Base-by-base conservation (phyloP, 139 green algal species). In the Coccomyxa sp. region DNA sequence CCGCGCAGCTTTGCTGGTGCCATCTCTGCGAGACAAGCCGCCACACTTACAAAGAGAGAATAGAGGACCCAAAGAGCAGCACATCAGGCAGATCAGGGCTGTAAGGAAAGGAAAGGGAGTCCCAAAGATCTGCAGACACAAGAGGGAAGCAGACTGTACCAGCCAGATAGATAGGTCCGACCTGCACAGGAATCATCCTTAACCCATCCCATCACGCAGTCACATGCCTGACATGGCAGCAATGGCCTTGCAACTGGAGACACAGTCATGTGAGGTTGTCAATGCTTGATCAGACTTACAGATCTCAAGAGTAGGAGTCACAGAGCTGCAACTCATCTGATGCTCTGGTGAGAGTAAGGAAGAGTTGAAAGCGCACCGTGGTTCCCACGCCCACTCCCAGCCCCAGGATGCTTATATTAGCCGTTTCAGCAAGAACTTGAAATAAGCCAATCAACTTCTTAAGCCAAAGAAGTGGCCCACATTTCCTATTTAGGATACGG, bases 311-410 rank as follows among this genome's bases (percentile, higher is more conserved):
- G n/a, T n/a, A n/a, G n/a, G n/a, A n/a, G n/a, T n/a, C n/a, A n/a
- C n/a, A n/a, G n/a, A n/a, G n/a, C n/a, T n/a, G n/a, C n/a, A n/a
- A n/a, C n/a, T n/a, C n/a, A n/a, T n/a, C n/a, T n/a, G n/a, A n/a
- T n/a, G n/a, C n/a, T n/a, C n/a, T n/a, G n/a, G n/a, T n/a, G n/a
- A n/a, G n/a, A n/a, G n/a, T n/a, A n/a, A n/a, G n/a, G n/a, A n/a
- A n/a, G n/a, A n/a, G n/a, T n/a, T n/a, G n/a, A 14, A 50, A 35
- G 50, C 50, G 22, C 64, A 71, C 76, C 54, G 86, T 68, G 24
- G 75, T 91, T 36, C 88, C 86, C 70, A 93, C 87, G 35, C 89
- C 90, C n/a, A 93, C 85, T 9, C 89, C 90, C 29, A 92, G 31
- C 29, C 90, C 90, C 14, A 93, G 77, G 22, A 89, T 77, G n/a